Evolutionary conservation across 1,284 basidiomycete genomes (phyloP), one percentile per base, ranked within the genome.

Genomic region (Xerocomus minutiporus): DNA sequence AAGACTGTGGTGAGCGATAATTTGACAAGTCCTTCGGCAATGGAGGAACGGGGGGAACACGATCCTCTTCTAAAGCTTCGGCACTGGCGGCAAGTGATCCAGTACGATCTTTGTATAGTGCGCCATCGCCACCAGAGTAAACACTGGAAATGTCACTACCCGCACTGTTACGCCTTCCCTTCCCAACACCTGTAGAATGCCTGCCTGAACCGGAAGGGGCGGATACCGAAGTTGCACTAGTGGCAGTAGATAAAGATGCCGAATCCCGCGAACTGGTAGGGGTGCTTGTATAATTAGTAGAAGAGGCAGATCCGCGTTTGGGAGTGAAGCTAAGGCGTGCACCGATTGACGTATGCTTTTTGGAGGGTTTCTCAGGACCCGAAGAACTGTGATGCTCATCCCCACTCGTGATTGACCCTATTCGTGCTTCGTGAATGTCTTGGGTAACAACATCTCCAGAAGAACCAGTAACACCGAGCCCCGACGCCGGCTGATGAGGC

Each of bases 21-120:
- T 73, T 81, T 35, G 89, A 87, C 58, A 93, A 71, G 60, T 93
- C 91, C 72, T 97, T 97, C 35, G 96, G 96, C 20, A 99, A 74
- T 41, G 97, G 96, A 32, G 96, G 96, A 1, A 99, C 97, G 23
- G 96, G 96, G 1, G 97, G 96, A 6, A 97, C 93, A 54, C 72
- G 62, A 56, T 74, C 71, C 55, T 84, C 83, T 53, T 88, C 87
- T 40, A 71, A 66, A 35, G 67, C 70, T 55, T 91, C 88, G 53
- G 77, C 77, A 42, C 75, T 70, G 46, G 79, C 64, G 4, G 58
- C 78, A 48, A 86, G 74, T 29, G 77, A 78, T 42, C 82, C 79
- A 43, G 78, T 81, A 46, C 87, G 84, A 61, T 88, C 86, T 57
- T 83, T 86, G 53, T 83, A 73, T 47, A 76, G 75, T 23, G 76